These are phyloP conservation scores for Penicillium ochrochloron DNA, from an alignment of 495 filamentous ascomycete species.

Conservation along the genomic window DNA sequence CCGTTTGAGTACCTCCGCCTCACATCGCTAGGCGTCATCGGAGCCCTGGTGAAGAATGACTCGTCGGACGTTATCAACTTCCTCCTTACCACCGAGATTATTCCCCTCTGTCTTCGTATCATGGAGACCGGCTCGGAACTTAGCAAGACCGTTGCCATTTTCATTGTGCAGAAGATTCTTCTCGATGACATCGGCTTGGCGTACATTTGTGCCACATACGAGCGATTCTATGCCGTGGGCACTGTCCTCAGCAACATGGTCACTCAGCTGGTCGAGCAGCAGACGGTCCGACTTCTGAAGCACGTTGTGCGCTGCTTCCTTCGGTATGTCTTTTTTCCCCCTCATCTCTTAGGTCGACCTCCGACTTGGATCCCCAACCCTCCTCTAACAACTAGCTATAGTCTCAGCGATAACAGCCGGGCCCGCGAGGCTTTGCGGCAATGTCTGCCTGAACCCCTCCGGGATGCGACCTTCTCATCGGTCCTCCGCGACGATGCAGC, in stretches of 20 bases:
- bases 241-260: constrained; percentile 99
- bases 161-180: constrained; percentile 99
- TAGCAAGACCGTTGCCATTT: constrained; percentile 98
- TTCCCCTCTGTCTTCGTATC: constrained; percentile 94
- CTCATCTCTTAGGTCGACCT: not conserved
- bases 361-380: not conserved
- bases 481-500: constrained; percentile 97
- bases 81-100: constrained; percentile 97
- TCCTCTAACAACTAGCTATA: constrained; percentile 42
- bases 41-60: constrained; percentile 98
- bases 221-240: constrained; percentile 98
- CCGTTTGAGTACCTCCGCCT: constrained; percentile 98
- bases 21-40: constrained; percentile 97
- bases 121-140: constrained; percentile 99
- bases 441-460: constrained; percentile 94
- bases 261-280: constrained; percentile 92
- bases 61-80: constrained; percentile 99
- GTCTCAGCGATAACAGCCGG: constrained; percentile 93
- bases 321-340: constrained; percentile 58
- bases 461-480: constrained; percentile 94
- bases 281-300: constrained; percentile 94
- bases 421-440: constrained; percentile 94
- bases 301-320: constrained; percentile 98
- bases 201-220: constrained; percentile 99
- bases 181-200: constrained; percentile 96